Evolutionary conservation across 495 filamentous ascomycete genomes (phyloP), one percentile per base, ranked within the genome.

Genomic region (Jackrogersella multiformis): DNA sequence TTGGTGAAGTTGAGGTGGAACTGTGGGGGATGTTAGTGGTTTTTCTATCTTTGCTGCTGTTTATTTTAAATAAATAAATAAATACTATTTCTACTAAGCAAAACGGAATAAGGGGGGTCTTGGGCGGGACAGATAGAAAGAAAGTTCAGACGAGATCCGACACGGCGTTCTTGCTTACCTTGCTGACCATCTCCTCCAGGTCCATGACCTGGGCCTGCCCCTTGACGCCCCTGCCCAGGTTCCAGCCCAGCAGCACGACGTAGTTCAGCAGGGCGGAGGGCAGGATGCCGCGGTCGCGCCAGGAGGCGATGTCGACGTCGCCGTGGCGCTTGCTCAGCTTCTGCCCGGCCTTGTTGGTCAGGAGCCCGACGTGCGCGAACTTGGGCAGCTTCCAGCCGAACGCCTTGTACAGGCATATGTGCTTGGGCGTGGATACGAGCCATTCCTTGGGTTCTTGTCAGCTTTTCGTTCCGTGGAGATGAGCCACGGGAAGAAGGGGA

Each of bases 381-480:
- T 75, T 61, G 1, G 95, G 95, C 1, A 88, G 87, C n/a, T 82
- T 72, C 95, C 95, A 99, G 2, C 88, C 86, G 75, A 99, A 97
- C 7, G 93, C 93, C 51, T 90, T 78, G 77, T 99, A 98, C 26
- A 99, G 77, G 12, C 88, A 86, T 56, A 95, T 78, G 77, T 99
- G 95, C 71, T 94, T 89, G 1, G 93, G 94, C 0, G 95, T 98
- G 0, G 92, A 94, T 13, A 92, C 83, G 80, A 98, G 90, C 95
- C 95, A 99, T 86, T 99, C 92, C 88, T 90, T 59, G 13, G 26
- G 68, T 36, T 38, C 87, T 48, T 18, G 39, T 75, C 12, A 56
- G 32, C 8, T 32, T 24, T 6, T 7, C 7, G 23, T 60, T 28
- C 6, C 3, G 34, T 35, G 16, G 4, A 3, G 35, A 20, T 5